Evolutionary conservation across 495 filamentous ascomycete species (phyloP).

Genomic region (Xylaria nigripes): DNA sequence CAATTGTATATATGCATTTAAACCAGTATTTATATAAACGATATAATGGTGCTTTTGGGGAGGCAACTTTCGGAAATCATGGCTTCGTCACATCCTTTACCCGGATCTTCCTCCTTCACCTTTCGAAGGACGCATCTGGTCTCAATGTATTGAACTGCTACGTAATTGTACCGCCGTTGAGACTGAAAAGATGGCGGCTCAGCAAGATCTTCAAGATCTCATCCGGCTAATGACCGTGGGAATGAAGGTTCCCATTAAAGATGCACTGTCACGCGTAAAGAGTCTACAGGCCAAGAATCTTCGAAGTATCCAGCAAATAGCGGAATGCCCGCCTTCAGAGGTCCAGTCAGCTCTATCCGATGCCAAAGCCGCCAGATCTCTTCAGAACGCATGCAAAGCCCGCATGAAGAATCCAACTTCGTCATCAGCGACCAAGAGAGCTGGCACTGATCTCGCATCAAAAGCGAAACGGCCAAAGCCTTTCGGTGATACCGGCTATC

Average conservation of each 20-base stretch:
- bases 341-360: slow-evolving; percentile 58
- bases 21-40: neutral
- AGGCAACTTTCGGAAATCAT: neutral
- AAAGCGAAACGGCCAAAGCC: slow-evolving; percentile 38
- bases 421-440: slow-evolving; percentile 30
- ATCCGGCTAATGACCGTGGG: slow-evolving; percentile 69
- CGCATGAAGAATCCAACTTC: slow-evolving; percentile 34
- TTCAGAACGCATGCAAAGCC: slow-evolving; percentile 62
- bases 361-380: slow-evolving; percentile 60
- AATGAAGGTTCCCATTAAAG: slow-evolving; percentile 59
- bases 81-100: neutral
- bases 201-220: slow-evolving; percentile 59
- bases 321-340: slow-evolving; percentile 46
- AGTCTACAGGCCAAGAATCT: slow-evolving; percentile 56
- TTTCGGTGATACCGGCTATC: slow-evolving; percentile 20
- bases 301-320: slow-evolving; percentile 52
- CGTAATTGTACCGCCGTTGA: neutral
- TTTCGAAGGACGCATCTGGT: neutral
- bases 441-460: slow-evolving; percentile 20
- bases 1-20: neutral
- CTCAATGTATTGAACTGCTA: neutral
- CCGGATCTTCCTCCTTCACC: neutral
- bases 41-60: neutral
- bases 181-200: slow-evolving; percentile 36
- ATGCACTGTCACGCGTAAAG: slow-evolving; percentile 61